Evolutionary conservation across 2,329 filamentous ascomycete genomes (phyloP), one percentile per base, ranked within the genome.

Genomic region (Drechslerella stenobrocha): DNA sequence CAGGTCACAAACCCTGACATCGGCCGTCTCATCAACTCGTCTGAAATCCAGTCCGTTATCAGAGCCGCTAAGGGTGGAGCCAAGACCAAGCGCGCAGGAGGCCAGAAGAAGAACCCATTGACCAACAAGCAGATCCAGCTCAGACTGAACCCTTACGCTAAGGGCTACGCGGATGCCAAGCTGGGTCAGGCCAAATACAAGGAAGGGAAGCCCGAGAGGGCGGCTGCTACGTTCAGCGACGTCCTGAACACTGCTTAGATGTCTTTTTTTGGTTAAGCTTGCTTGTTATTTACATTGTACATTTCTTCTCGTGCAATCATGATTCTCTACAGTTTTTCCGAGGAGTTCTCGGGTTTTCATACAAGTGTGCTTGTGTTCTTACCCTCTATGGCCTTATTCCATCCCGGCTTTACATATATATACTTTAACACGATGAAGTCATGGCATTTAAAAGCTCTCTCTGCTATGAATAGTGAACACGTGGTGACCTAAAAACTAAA

Each of bases 51-150:
- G 87, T 89, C 87, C 80, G 92, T 96, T 67, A 86, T 98, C 77
- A 87, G 88, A 75, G 90, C 87, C 70, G 90, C 91, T 80, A 93
- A 91, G 84, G 93, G 93, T 75, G 85, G 87, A 75, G 85, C 90
- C 77, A 81, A 86, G 77, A 95, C 90, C 80, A 96, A 96, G 86
- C 89, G 93, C 77, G 81, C 83, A 74, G 81, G 84, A 77, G 90
- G 96, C 74, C 92, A 96, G 86, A 98, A 98, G 90, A 97, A 97
- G 91, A 98, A 98, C 86, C 93, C 93, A 77, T 90, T 98, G 75
- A 84, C 83, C 81, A 98, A 98, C 88, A 95, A 90, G 86, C 93
- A 97, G 85, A 88, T 98, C 74, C 85, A 96, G 81, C 88, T 98
- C 78, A 88, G 93, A 76, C 88, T 98, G 80, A 98, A 98, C 87